phyloP scores from a whole-genome alignment of 257 asterid genomes.

The Jacaranda copaia region DNA sequence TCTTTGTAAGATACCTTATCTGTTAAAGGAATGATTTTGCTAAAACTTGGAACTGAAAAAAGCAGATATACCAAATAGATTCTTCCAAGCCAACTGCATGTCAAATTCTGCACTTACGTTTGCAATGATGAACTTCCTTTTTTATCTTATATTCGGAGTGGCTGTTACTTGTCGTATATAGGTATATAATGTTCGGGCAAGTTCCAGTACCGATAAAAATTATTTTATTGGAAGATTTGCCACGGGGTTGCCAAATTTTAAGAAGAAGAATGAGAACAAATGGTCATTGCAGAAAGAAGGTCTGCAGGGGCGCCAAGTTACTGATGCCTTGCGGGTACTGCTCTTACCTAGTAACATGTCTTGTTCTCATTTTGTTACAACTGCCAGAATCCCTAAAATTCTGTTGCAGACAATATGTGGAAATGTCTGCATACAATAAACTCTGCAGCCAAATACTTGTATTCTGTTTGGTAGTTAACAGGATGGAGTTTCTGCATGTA shows the following conservation, averaged over 20 bases:
- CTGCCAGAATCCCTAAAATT: conserved; percentile 5
- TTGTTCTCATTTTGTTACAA: conserved; percentile 21
- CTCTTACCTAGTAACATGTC: conserved; percentile 14
- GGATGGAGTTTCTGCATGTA: conserved; percentile 13
- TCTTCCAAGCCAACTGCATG: not conserved
- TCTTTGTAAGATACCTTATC: conserved; percentile 15
- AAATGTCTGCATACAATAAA: not conserved
- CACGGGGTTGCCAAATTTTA: conserved; percentile 83
- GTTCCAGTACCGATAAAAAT: conserved; percentile 77
- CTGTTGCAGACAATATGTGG: conserved; percentile 1
- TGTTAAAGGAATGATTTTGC: conserved; percentile 4
- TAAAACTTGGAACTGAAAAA: not conserved
- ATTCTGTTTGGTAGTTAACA: conserved; percentile 11
- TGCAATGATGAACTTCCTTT: conserved; percentile 8
- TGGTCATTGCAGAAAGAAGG: conserved; percentile 96
- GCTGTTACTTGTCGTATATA: conserved; percentile 38
- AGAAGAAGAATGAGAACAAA: conserved; percentile 83
- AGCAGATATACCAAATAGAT: conserved; percentile 23
- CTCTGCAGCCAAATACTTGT: conserved; percentile 9
- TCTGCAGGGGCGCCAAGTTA: conserved; percentile 92
- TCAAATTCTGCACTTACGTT: conserved; percentile 1
- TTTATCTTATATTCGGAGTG: conserved; percentile 2
- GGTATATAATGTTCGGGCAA: conserved; percentile 94
- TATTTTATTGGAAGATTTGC: conserved; percentile 92
- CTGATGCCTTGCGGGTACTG: conserved; percentile 85